These are phyloP conservation scores for Pichia rugopelliculosa DNA, from an alignment of 805 yeast genomes.

Conservation along the genomic window DNA sequence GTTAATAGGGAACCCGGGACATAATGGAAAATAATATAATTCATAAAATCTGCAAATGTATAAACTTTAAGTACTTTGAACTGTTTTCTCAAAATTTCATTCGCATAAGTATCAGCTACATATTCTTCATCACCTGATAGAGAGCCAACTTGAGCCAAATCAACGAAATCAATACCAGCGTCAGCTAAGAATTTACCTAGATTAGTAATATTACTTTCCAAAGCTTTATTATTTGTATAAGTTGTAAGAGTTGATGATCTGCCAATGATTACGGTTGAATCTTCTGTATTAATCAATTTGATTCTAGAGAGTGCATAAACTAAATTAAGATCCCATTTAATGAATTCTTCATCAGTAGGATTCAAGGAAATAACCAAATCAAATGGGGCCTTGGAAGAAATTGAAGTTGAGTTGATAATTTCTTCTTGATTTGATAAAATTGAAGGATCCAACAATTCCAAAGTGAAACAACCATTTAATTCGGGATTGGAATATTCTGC, in stretches of 20 bases:
- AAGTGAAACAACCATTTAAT: background rate
- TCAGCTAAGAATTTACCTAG: background rate
- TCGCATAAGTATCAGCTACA: conserved; percentile 2
- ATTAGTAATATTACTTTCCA: background rate
- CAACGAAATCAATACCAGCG: background rate
- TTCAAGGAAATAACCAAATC: conserved; percentile 7
- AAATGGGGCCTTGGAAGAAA: background rate
- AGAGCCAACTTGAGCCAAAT: conserved; percentile 3
- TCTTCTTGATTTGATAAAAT: background rate
- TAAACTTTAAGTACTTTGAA: conserved; percentile 3
- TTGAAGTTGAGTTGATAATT: background rate
- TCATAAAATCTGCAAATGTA: background rate
- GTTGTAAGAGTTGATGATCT: background rate
- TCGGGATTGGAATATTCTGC: conserved; percentile 8
- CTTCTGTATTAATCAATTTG: background rate
- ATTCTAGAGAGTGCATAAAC: background rate
- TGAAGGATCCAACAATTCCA: background rate
- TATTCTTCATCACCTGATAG: conserved; percentile 4
- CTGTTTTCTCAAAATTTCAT: background rate
- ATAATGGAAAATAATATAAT: conserved; percentile 1
- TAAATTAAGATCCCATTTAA: conserved; percentile 8
- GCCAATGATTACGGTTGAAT: conserved; percentile 3
- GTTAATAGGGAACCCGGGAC: conserved; percentile 5
- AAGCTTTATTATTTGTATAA: conserved; percentile 3
- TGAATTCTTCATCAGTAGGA: conserved; percentile 2